Percentiles rank a stretch among this genome's conserved stretches.
Evolutionary conservation across 257 asterid species (phyloP).

Genomic region (Verbascum thapsus): DNA sequence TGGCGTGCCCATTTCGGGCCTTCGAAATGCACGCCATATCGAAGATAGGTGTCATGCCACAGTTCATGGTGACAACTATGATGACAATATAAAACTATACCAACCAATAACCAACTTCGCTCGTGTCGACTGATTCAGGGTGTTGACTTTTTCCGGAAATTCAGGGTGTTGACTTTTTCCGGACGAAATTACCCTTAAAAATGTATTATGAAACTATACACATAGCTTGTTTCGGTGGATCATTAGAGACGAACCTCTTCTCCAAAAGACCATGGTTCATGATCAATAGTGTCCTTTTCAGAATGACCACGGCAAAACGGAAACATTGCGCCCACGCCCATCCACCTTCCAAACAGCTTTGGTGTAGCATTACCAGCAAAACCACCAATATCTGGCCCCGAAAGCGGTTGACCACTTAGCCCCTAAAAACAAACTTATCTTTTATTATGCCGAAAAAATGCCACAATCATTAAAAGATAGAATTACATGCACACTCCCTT

Average conservation of each 20-base stretch:
- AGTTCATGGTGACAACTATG: too few species aligned
- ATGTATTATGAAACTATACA: not conserved
- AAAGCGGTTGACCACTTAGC: constrained; percentile 88
- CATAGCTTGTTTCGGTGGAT: not conserved
- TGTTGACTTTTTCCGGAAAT: too few species aligned
- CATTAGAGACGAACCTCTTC: constrained; percentile 65
- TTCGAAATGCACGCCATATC: too few species aligned
- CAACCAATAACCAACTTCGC: too few species aligned
- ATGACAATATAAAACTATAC: too few species aligned
- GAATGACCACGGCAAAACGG: constrained; percentile 99
- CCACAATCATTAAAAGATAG: not conserved
- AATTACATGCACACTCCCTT: too few species aligned
- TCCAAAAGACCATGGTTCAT: constrained; percentile 99
- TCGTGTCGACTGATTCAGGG: too few species aligned
- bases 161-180: too few species aligned
- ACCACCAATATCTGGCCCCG: constrained; percentile 99
- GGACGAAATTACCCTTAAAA: too few species aligned
- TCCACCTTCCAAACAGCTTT: constrained; percentile 95
- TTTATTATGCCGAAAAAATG: too few species aligned
- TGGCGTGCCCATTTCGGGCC: too few species aligned
- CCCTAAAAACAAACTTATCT: constrained; percentile 54
- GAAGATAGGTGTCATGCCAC: too few species aligned
- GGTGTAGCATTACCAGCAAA: constrained; percentile 97
- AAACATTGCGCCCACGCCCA: constrained; percentile 92
- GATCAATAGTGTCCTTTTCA: constrained; percentile 72